These are phyloP conservation scores for Acanthamoeba castellanii DNA, from an alignment of 208 protist genomes.

Conservation along the genomic window DNA sequence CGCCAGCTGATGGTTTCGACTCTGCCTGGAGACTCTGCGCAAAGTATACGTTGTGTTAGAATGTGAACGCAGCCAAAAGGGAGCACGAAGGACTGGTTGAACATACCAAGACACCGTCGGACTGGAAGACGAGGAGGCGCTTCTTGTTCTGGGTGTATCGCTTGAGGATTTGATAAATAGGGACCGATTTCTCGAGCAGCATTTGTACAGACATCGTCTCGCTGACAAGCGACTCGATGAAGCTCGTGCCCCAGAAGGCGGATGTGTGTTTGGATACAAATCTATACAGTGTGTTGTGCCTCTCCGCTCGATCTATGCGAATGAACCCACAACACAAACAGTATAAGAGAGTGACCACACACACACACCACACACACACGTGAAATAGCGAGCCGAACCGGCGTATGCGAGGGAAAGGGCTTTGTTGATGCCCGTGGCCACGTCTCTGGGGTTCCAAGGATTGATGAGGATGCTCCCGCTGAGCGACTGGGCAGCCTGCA, in stretches of 20 bases:
- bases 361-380: neutral
- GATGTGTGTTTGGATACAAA: conserved; percentile 61
- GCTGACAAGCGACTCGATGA: conserved; percentile 57
- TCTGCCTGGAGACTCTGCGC: neutral
- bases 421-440: conserved; percentile 48
- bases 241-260: conserved; percentile 60
- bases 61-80: neutral
- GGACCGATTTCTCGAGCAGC: conserved; percentile 55
- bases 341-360: neutral
- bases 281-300: conserved; percentile 68
- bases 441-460: conserved; percentile 52
- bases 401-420: neutral
- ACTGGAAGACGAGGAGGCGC: conserved; percentile 44
- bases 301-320: conserved; percentile 3
- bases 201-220: conserved; percentile 71
- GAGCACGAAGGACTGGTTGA: neutral
- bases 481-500: conserved; percentile 58
- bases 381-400: neutral
- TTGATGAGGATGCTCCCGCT: conserved; percentile 51
- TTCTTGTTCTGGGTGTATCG: conserved; percentile 45
- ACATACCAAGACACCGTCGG: conserved; percentile 25
- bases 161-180: conserved; percentile 58
- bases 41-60: neutral
- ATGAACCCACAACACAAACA: neutral
- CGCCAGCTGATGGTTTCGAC: neutral